Base-by-base conservation (phyloP, 1,139 yeast genomes). In the Geotrichum siamense region DNA sequence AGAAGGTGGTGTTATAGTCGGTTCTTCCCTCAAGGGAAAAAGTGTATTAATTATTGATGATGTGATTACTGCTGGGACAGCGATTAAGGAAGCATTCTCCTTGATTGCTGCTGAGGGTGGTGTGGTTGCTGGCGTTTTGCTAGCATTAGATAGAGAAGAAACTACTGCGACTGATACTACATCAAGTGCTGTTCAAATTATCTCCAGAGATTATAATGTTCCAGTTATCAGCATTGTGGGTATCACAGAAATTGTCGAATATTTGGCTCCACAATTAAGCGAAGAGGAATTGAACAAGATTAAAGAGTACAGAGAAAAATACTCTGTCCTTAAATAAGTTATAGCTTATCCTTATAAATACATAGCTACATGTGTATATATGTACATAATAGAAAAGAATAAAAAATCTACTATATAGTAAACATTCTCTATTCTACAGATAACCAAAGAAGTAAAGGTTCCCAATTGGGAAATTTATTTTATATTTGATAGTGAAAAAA, bases 51-150 rank as follows among this genome's bases (percentile, higher is more conserved):
- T 91, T 57, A 86, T 91, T 53, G 98, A 91, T 64, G 98, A 91
- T 59, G 97, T 91, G 41, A 89, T 91, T 79, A 91, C 97, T 49
- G 97, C 98, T 2, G 98, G 98, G 32, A 91, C 97, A 48, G 98
- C 98, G 44, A 87, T 89, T 61, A 83, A 82, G 57, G 97, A 91
- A 66, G 96, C 97, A 0, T 83, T 86, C 55, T 78, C 74, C 43
- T 83, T 91, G 56, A 86, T 91, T 57, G 70, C 70, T 21, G 69
- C 61, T 22, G 91, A 80, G 55, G 70, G 76, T 35, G 98, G 96
- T 43, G 59, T 68, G 19, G 82, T 86, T 27, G 84, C 78, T 35
- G 98, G 94, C 3, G 77, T 87, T 50, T 80, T 87, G 52, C 84
- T 91, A 58, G 95, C 96, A 20, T 75, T 91, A 57, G 98, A 91